These are phyloP conservation scores for Penicillium sp. DNA, from an alignment of 2,329 filamentous ascomycete species.

Conservation along the genomic window DNA sequence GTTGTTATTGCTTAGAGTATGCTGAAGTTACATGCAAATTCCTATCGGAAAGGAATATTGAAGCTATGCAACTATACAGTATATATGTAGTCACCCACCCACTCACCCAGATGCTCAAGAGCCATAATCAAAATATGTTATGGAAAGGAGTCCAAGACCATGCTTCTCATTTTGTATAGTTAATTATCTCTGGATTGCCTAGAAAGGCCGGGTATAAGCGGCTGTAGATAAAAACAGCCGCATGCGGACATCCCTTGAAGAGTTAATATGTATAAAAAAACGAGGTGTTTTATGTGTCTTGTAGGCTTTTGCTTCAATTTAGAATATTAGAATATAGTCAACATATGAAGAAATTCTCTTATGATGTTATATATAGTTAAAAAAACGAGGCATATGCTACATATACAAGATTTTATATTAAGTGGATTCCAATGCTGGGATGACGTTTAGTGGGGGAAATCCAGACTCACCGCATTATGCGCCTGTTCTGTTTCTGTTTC, in stretches of 20 bases:
- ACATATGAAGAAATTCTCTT: background rate
- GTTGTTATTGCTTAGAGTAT: background rate
- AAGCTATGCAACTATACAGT: too few species aligned
- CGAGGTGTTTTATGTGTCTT: background rate
- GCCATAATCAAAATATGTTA: too few species aligned
- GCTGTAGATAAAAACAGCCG: background rate
- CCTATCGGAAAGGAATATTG: too few species aligned
- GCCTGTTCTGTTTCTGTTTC: background rate
- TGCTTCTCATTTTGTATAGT: too few species aligned
- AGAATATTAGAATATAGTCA: background rate
- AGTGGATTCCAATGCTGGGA: slow-evolving; percentile 13
- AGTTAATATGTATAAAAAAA: background rate
- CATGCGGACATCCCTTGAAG: background rate
- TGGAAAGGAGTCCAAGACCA: too few species aligned
- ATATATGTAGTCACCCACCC: background rate
- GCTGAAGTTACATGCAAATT: too few species aligned
- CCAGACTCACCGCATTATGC: slow-evolving; percentile 25
- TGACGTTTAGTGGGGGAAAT: slow-evolving; percentile 28
- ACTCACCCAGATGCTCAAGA: too few species aligned
- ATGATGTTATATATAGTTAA: too few species aligned
- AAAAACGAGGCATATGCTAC: too few species aligned
- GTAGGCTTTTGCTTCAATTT: background rate
- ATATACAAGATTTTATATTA: background rate
- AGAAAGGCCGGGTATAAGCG: background rate
- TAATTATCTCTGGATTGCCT: too few species aligned